phyloP scores from a whole-genome alignment of 768 basidiomycete species.

The Pholiota molesta region DNA sequence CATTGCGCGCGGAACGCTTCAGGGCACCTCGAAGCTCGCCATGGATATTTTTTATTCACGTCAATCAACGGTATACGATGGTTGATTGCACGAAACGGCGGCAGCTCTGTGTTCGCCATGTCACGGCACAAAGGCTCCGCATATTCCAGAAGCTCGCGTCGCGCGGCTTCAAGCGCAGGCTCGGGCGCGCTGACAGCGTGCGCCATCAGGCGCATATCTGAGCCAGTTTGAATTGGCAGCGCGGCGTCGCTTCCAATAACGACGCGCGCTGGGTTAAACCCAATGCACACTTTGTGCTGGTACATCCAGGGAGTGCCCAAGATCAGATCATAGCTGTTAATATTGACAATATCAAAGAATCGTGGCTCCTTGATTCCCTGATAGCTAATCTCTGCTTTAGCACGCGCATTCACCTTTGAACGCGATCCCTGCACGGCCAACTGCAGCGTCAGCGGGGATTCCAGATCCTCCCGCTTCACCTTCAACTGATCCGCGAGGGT shows the following conservation, averaged over 20 bases:
- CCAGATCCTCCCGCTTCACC: conserved; percentile 25
- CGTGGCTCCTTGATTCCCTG: conserved; percentile 29
- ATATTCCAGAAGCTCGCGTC: conserved; percentile 14
- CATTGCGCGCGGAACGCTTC: conserved; percentile 34
- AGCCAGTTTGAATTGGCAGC: not conserved
- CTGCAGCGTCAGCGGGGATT: conserved; percentile 35
- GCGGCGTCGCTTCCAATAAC: conserved; percentile 22
- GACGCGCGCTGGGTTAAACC: conserved; percentile 28
- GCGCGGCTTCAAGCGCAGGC: not conserved
- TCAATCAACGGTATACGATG: conserved; percentile 47
- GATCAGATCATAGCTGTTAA: not conserved
- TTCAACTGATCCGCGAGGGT: conserved; percentile 31
- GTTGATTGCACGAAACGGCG: conserved; percentile 41
- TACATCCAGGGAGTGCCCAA: conserved; percentile 15
- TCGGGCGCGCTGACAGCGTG: conserved; percentile 17
- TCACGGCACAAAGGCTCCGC: conserved; percentile 19
- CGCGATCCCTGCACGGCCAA: conserved; percentile 42
- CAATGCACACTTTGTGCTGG: conserved; percentile 32
- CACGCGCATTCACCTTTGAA: conserved; percentile 34
- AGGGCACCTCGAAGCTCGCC: conserved; percentile 38
- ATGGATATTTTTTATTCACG: conserved; percentile 28
- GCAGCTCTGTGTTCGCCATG: conserved; percentile 32
- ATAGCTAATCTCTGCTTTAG: conserved; percentile 29
- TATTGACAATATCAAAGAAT: not conserved
- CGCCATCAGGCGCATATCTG: conserved; percentile 4